Evolutionary conservation across 371 early-diverging fungal genomes (phyloP).

Genomic region (Cokeromyces recurvatus): DNA sequence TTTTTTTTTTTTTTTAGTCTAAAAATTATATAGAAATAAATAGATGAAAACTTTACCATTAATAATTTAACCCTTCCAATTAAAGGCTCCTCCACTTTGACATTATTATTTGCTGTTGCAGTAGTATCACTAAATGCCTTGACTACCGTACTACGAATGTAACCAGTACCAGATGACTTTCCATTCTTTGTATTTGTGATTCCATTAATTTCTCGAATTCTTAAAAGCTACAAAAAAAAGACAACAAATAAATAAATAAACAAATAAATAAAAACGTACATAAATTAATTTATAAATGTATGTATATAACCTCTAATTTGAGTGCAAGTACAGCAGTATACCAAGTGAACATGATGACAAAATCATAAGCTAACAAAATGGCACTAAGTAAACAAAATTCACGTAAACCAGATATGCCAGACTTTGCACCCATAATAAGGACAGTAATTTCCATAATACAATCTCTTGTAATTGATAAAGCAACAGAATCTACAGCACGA

Average conservation of each 20-base stretch:
- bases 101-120: constrained; percentile 10
- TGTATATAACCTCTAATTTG: constrained; percentile 86
- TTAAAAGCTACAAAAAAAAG: constrained; percentile 18
- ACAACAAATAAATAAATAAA: too few species aligned
- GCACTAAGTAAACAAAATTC: constrained; percentile 83
- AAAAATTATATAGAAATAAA: too few species aligned
- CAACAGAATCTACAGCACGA: constrained; percentile 67
- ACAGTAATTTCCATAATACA: constrained; percentile 81
- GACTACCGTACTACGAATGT: constrained; percentile 42
- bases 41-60: constrained; percentile 24
- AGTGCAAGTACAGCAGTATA: constrained; percentile 84
- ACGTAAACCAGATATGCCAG: constrained; percentile 72
- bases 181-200: constrained; percentile 1
- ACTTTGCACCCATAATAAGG: constrained; percentile 72
- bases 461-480: constrained; percentile 66
- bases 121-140: constrained; percentile 41
- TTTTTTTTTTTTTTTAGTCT: too few species aligned
- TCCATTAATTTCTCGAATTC: constrained; percentile 33
- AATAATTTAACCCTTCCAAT: constrained; percentile 58
- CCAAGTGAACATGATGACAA: constrained; percentile 80
- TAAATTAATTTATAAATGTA: too few species aligned
- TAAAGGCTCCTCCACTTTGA: constrained; percentile 51
- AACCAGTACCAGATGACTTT: constrained; percentile 25
- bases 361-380: constrained; percentile 79
- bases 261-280: too few species aligned